Base-by-base conservation (phyloP, 192 early-diverging fungal genomes). In the Coemansia reversa region DNA sequence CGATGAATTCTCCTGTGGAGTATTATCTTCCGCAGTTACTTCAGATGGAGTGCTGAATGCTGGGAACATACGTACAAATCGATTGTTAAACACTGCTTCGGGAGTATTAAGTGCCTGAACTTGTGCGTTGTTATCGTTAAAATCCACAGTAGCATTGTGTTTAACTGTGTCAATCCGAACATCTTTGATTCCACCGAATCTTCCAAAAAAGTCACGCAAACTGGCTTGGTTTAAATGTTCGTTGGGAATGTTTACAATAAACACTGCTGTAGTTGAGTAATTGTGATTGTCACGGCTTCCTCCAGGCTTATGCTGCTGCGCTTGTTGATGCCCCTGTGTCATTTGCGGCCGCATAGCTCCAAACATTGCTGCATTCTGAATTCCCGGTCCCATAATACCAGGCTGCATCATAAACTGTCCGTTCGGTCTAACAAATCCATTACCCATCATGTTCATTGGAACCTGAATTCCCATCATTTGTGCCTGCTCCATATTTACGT, bases 51-150 rank as follows among this genome's bases (percentile, higher is more conserved):
- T 7, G n/a, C 25, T 29, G 20, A 39, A n/a, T 25, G 70, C 76
- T 58, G 56, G 64, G 53, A 49, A 19, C 6, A 72, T 63, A 2
- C 76, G 66, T 22, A 79, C 76, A 60, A 79, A 79, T 4, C 76
- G 66, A 67, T 79, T 79, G 59, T 79, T 79, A 52, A 79, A 79
- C 23, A 73, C 29, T 0, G 76, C 76, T 12, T 79, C 76, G 11
- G 76, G 70, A 23, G 70, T 70, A 49, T 25, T 63, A 5, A 79
- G 54, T 22, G 76, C 76, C 52, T 60, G 58, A 18, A 14, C 4
- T 60, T 79, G 76, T 22, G 76, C 59, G 1, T 16, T 24, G 11
- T 28, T 24, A 12, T 73, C 70, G 56, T 45, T 52, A 23, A 55
- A 79, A 24, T 72, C 76, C 16, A 79, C 56, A 0, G 48, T 45